Percentiles rank a stretch among this genome's conserved stretches.
These are phyloP conservation scores for Platismatia glauca DNA, from an alignment of 495 filamentous ascomycete genomes.

Conservation along the genomic window DNA sequence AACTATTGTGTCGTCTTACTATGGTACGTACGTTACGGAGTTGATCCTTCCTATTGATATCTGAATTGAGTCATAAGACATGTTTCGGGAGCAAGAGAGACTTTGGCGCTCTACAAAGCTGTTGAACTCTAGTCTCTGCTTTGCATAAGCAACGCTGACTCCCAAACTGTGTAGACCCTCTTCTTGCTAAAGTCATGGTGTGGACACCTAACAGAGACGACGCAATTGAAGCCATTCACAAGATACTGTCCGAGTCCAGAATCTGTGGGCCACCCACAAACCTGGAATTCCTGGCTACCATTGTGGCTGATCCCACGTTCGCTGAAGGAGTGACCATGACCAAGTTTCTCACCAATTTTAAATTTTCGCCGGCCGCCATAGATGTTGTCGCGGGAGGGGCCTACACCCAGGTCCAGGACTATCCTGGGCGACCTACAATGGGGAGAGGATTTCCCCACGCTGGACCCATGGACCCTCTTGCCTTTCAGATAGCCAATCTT, in stretches of 20 bases:
- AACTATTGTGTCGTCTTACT: constrained; percentile 44
- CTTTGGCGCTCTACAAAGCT: too few relatives aligned
- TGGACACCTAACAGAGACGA: constrained; percentile 35
- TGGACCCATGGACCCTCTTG: constrained; percentile 48
- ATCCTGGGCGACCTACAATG: constrained; percentile 45
- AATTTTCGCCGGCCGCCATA: constrained; percentile 42
- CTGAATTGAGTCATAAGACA: too few relatives aligned
- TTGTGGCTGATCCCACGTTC: constrained; percentile 37
- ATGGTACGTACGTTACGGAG: too few relatives aligned
- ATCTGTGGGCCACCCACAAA: constrained; percentile 52
- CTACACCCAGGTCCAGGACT: constrained; percentile 52
- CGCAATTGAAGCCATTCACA: constrained; percentile 38
- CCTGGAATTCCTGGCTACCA: constrained; percentile 43
- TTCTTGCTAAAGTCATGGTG: constrained; percentile 56
- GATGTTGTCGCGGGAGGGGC: constrained; percentile 49
- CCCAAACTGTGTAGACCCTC: too few relatives aligned
- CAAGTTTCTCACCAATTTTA: constrained; percentile 42
- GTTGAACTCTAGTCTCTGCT: too few relatives aligned
- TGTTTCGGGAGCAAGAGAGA: too few relatives aligned
- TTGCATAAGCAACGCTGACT: too few relatives aligned
- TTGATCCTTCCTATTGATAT: too few relatives aligned
- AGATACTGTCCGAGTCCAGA: constrained; percentile 32
- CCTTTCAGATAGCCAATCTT: constrained; percentile 46
- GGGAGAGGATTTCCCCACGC: constrained; percentile 31
- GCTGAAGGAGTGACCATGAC: constrained; percentile 44